Base-by-base conservation (phyloP, 495 filamentous ascomycete species). In the Tuber calosporum region DNA sequence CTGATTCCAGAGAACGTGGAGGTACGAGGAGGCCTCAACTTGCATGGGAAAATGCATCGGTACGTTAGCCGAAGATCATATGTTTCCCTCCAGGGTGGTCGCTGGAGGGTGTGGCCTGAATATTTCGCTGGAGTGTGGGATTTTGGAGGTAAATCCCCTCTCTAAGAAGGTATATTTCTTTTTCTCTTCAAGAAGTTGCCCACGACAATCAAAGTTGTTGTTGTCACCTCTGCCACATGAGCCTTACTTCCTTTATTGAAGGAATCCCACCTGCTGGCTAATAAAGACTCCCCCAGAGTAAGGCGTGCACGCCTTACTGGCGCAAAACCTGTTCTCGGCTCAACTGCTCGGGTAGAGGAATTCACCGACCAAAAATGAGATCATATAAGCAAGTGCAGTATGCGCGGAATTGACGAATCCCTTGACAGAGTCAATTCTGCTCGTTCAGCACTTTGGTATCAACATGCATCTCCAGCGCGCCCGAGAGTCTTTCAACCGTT, bases 1-100 rank as follows among this genome's bases (percentile, higher is more conserved):
- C 53, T 34, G 4, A 30, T 4, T 4, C 53, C 34, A 13, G 26
- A 62, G 53, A 62, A 62, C 53, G 53, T 62, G 53, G 53, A 62
- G 53, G 53, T 62, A 62, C 53, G 53, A 62, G 53, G 53, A 26
- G 30, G 34, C 53, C 34, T 62, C 53, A 62, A 62, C 53, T 62
- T 62, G 53, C 53, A 62, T 62, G 53, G 53, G 34, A 62, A 62
- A 34, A 62, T 62, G 53, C 53, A 62, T 62, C 53, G 53, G 53
- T 34, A 62, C 26, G 53, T 62, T 62, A 62, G 53, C 53, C 53
- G 53, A 62, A 62, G 53, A 62, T 62, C 53, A 62, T 34, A 34
- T 62, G 34, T 62, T 62, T 62, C 26, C 53, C 30, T 62, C 53
- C 53, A 34, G 53, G 11, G 4, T 62, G 53, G 34, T 62, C 53